A percentile compares a stretch with the other conserved stretches of the same genome.
Evolutionary conservation across 2,329 filamentous ascomycete genomes (phyloP).

Genomic region (Anthostomella pinea): DNA sequence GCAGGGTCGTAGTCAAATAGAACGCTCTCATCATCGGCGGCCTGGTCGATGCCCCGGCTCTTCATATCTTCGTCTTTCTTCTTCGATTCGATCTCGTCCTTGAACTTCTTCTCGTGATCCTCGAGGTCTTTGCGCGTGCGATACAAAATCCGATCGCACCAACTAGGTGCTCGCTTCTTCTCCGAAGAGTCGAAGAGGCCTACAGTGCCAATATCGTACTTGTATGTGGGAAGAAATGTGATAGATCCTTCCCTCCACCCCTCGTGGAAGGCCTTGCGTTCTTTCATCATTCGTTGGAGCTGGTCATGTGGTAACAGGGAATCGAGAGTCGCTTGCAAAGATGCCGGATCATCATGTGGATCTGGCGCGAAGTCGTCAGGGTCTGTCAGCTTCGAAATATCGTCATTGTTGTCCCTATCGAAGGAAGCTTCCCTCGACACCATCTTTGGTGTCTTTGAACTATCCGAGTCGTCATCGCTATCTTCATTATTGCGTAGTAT

Average conservation of each 20-base stretch:
- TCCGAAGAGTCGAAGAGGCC: conserved; percentile 93
- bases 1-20: conserved; percentile 90
- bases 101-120: conserved; percentile 59
- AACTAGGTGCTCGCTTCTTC: conserved; percentile 87
- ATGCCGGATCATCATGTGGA: conserved; percentile 74
- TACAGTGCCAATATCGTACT: conserved; percentile 94
- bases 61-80: conserved; percentile 84
- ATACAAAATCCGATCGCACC: conserved; percentile 94
- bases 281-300: conserved; percentile 68
- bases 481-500: conserved; percentile 49
- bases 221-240: conserved; percentile 90
- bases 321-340: conserved; percentile 81
- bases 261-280: conserved; percentile 80
- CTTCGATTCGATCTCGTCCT: conserved; percentile 62
- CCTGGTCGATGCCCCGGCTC: conserved; percentile 70
- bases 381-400: conserved; percentile 48
- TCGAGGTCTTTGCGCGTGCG: conserved; percentile 70
- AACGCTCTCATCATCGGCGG: conserved; percentile 74
- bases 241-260: conserved; percentile 91
- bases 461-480: conserved; percentile 41
- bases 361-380: conserved; percentile 67
- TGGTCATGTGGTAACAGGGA: conserved; percentile 91
- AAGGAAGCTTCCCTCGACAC: conserved; percentile 33
- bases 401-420: conserved; percentile 29
- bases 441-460: conserved; percentile 31